These are phyloP conservation scores for Pestalotiopsis sp. DNA, from an alignment of 2,329 filamentous ascomycete species.

Conservation along the genomic window DNA sequence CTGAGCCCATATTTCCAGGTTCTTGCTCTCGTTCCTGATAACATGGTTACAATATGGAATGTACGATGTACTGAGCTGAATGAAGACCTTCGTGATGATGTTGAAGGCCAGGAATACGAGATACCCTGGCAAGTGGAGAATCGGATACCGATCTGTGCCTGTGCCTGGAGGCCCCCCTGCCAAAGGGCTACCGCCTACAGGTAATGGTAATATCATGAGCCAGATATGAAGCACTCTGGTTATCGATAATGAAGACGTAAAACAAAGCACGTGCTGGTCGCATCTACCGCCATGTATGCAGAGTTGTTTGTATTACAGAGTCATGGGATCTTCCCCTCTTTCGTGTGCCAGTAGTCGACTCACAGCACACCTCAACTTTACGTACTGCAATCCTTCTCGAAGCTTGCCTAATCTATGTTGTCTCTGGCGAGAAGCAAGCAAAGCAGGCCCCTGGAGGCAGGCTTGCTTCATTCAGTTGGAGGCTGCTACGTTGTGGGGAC, in stretches of 20 bases:
- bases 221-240: not conserved
- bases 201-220: not conserved
- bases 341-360: not conserved
- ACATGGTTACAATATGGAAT: not conserved
- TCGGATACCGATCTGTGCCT: not conserved
- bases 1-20: not conserved
- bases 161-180: not conserved
- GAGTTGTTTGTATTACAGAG: not conserved
- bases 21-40: not conserved
- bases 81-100: not conserved
- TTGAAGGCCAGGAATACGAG: conserved; percentile 5
- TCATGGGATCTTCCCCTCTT: conserved; percentile 2
- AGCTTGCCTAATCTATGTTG: not conserved
- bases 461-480: not conserved
- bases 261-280: not conserved
- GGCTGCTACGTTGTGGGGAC: not conserved
- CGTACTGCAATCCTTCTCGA: conserved; percentile 1
- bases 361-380: not conserved
- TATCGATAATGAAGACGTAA: not conserved
- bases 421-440: not conserved
- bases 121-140: not conserved
- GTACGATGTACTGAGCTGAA: not conserved
- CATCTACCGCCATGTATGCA: not conserved
- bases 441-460: not conserved
- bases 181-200: not conserved